phyloP scores from a whole-genome alignment of 306 rosid genomes.

The Pyrus pyrifolia region DNA sequence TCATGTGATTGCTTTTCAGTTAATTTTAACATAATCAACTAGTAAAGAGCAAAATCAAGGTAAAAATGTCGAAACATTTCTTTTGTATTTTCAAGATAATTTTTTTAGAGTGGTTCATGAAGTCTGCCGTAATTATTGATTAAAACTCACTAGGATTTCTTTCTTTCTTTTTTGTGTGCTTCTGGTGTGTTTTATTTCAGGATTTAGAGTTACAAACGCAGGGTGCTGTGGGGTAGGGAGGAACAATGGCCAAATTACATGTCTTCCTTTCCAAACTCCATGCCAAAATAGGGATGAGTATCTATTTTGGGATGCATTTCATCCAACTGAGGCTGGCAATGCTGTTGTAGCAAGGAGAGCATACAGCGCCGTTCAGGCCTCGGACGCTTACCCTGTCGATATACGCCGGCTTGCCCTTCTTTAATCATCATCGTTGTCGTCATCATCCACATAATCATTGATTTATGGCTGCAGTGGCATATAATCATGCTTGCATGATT shows the following conservation, averaged over 20 bases:
- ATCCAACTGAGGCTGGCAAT: slow-evolving; percentile 79
- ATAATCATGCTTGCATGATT: neutral
- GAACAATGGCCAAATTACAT: slow-evolving; percentile 87
- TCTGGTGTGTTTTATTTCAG: slow-evolving; percentile 24
- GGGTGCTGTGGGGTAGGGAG: slow-evolving; percentile 97
- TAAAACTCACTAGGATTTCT: neutral
- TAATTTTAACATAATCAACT: neutral
- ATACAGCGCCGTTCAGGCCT: slow-evolving; percentile 59
- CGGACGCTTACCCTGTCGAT: slow-evolving; percentile 86
- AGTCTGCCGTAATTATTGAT: neutral
- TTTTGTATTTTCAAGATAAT: too few relatives aligned
- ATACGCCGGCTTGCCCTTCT: slow-evolving; percentile 61
- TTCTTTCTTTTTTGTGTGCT: neutral
- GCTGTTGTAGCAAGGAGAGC: slow-evolving; percentile 54
- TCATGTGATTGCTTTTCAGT: neutral
- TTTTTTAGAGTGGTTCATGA: too few relatives aligned
- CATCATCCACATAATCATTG: neutral
- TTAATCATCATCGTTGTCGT: neutral
- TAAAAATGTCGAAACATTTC: neutral
- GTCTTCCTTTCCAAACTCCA: slow-evolving; percentile 72
- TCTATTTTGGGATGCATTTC: slow-evolving; percentile 94
- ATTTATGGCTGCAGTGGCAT: neutral
- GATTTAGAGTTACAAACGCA: slow-evolving; percentile 52
- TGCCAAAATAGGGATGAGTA: slow-evolving; percentile 55
- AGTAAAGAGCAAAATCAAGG: neutral